Conservation (phyloP, 805 yeast species). For the Saccharomycopsis microspora region DNA sequence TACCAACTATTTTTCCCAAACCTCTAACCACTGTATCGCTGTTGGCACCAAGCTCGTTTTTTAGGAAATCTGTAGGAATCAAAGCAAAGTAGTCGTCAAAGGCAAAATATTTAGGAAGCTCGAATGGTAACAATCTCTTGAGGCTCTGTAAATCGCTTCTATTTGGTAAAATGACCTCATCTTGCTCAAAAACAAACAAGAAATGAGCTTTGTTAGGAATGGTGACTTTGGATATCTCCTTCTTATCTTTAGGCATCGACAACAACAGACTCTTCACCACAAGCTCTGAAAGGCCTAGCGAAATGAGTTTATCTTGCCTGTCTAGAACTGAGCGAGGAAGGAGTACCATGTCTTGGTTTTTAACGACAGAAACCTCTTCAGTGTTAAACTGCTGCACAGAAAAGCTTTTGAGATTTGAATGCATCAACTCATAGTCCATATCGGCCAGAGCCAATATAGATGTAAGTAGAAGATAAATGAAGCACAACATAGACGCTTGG, state of each 20-base stretch:
- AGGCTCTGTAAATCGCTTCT: not conserved
- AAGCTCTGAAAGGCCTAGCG: slow-evolving; percentile 1
- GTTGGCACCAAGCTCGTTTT: not conserved
- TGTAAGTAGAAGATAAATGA: no score
- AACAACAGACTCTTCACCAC: not conserved
- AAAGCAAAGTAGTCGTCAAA: not conserved
- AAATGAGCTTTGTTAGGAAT: not conserved
- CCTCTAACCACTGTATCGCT: not conserved
- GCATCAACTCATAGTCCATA: no score
- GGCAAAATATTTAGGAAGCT: not conserved
- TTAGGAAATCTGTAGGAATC: not conserved
- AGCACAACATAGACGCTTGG: no score
- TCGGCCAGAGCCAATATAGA: no score
- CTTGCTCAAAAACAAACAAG: not conserved
- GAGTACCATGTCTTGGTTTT: no score
- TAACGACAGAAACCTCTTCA: no score
- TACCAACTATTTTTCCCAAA: not conserved
- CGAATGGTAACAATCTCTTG: not conserved
- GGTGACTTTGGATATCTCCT: not conserved
- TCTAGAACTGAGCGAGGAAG: no score
- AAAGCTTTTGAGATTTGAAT: no score
- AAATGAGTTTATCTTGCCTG: not conserved
- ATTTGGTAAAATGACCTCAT: not conserved
- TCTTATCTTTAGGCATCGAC: not conserved
- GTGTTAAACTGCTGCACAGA: no score